A percentile compares a stretch with the other conserved stretches of the same genome.
phyloP scores from a whole-genome alignment of 2,329 filamentous ascomycete species.

The Xylaria sp. region DNA sequence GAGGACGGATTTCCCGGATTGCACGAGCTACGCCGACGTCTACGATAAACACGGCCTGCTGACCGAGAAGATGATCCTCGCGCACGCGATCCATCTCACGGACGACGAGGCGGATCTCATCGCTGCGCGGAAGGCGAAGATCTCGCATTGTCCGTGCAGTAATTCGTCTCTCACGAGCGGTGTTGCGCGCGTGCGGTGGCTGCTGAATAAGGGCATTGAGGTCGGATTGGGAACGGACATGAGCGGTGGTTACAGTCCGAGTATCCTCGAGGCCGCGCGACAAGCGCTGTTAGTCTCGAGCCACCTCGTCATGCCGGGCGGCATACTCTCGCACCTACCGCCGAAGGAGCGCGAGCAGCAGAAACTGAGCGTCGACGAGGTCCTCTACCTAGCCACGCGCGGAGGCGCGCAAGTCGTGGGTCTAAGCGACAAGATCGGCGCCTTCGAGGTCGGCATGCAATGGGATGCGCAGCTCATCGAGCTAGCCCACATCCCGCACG shows the following conservation, averaged over 20 bases:
- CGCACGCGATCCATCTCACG: slow-evolving; percentile 75
- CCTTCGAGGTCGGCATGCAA: slow-evolving; percentile 78
- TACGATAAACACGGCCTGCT: slow-evolving; percentile 72
- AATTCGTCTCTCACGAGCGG: slow-evolving; percentile 82
- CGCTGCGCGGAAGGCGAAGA: slow-evolving; percentile 53
- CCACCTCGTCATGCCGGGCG: slow-evolving; percentile 54
- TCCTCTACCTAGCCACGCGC: slow-evolving; percentile 77
- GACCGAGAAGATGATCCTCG: slow-evolving; percentile 69
- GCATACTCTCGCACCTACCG: slow-evolving; percentile 19
- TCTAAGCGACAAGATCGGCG: slow-evolving; percentile 65
- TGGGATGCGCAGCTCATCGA: slow-evolving; percentile 86
- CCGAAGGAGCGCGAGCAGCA: slow-evolving; percentile 38
- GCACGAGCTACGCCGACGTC: slow-evolving; percentile 63
- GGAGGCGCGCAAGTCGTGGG: slow-evolving; percentile 81
- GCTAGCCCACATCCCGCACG: slow-evolving; percentile 47
- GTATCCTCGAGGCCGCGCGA: slow-evolving; percentile 60
- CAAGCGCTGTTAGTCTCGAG: slow-evolving; percentile 76
- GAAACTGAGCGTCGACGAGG: slow-evolving; percentile 80
- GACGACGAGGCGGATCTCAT: slow-evolving; percentile 63
- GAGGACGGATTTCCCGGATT: slow-evolving; percentile 59
- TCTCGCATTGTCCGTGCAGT: slow-evolving; percentile 81
- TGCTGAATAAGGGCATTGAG: slow-evolving; percentile 68
- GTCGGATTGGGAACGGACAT: slow-evolving; percentile 90
- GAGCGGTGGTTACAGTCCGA: slow-evolving; percentile 77
- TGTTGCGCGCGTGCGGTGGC: slow-evolving; percentile 64